A percentile compares a stretch with the other conserved stretches of the same genome.
phyloP scores from a whole-genome alignment of 1,284 basidiomycete species.

The Ustilago nuda region DNA sequence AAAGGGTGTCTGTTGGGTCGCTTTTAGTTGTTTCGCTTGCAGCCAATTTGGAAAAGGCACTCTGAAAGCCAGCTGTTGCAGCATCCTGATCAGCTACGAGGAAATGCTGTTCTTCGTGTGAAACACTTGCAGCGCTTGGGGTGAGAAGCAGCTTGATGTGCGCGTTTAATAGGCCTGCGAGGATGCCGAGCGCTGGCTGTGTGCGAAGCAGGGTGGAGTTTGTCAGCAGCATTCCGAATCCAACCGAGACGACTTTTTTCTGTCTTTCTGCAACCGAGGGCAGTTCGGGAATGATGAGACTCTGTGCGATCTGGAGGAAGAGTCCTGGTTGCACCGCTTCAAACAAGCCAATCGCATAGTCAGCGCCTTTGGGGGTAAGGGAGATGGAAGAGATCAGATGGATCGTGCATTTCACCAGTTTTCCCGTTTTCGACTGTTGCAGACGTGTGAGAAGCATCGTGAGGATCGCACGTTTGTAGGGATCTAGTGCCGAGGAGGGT shows the following conservation, averaged over 20 bases:
- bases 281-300: constrained; percentile 84
- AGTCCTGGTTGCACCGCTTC: constrained; percentile 86
- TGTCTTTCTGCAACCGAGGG: constrained; percentile 83
- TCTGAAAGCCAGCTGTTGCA: constrained; percentile 78
- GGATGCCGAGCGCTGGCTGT: constrained; percentile 72
- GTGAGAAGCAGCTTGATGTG: constrained; percentile 78
- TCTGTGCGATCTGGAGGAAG: constrained; percentile 83
- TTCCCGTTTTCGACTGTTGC: constrained; percentile 89
- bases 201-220: constrained; percentile 75
- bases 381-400: constrained; percentile 77
- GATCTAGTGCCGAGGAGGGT: constrained; percentile 76
- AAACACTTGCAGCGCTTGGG: constrained; percentile 76
- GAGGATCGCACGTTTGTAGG: constrained; percentile 81
- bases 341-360: constrained; percentile 80
- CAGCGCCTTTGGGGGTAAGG: constrained; percentile 71
- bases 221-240: constrained; percentile 79
- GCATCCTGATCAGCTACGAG: constrained; percentile 89
- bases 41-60: constrained; percentile 88
- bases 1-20: constrained; percentile 5
- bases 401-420: constrained; percentile 85
- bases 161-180: constrained; percentile 63
- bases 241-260: constrained; percentile 85
- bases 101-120: constrained; percentile 74
- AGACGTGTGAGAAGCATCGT: constrained; percentile 85
- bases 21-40: constrained; percentile 73